These are phyloP conservation scores for Carex sylvatica DNA, from an alignment of 202 grass and related monocot genomes.

Conservation along the genomic window DNA sequence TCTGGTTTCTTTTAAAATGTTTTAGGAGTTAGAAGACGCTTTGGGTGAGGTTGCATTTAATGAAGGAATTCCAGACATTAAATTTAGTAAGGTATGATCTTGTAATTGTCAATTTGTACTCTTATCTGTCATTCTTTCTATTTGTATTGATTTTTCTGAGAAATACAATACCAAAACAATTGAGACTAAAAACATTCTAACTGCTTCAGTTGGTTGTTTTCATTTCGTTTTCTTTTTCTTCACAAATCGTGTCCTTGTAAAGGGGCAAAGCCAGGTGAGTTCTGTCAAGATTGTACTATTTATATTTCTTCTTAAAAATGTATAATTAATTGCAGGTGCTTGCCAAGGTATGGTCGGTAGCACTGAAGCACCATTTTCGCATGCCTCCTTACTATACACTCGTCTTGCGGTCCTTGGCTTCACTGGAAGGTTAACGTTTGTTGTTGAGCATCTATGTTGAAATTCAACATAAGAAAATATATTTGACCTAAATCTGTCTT, in stretches of 20 bases:
- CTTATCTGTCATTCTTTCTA: slow-evolving; percentile 18
- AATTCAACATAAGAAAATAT: slow-evolving; percentile 7
- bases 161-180: slow-evolving; percentile 7
- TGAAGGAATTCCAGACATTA: slow-evolving; percentile 88
- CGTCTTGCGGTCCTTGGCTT: slow-evolving; percentile 85
- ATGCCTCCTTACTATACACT: slow-evolving; percentile 95
- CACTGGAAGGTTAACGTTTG: slow-evolving; percentile 83
- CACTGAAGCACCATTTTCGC: slow-evolving; percentile 85
- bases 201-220: slow-evolving; percentile 1
- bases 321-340: slow-evolving; percentile 58
- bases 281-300: neutral
- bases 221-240: neutral
- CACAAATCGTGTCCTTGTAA: too few relatives aligned
- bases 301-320: neutral
- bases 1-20: slow-evolving; percentile 11
- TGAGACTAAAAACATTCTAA: neutral
- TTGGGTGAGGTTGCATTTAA: slow-evolving; percentile 72
- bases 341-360: slow-evolving; percentile 83
- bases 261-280: neutral
- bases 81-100: slow-evolving; percentile 73
- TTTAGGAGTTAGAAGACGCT: slow-evolving; percentile 84
- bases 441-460: slow-evolving; percentile 21
- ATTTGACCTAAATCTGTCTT: neutral
- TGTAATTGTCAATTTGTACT: slow-evolving; percentile 21
- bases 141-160: slow-evolving; percentile 9